These are phyloP conservation scores for Evernia prunastri DNA, from an alignment of 495 filamentous ascomycete species.

Conservation along the genomic window DNA sequence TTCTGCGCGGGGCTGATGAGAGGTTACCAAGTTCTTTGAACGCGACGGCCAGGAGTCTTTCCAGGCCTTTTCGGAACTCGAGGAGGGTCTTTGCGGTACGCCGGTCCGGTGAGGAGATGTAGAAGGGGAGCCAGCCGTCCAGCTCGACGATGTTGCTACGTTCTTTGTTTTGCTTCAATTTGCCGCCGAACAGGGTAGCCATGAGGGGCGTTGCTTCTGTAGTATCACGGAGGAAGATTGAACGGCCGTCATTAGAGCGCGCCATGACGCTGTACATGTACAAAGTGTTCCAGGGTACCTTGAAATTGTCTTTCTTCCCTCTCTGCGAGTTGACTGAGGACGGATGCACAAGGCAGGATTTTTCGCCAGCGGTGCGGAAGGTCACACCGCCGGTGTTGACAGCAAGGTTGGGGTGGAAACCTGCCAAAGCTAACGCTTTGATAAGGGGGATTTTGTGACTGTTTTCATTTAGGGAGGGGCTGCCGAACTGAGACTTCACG, in stretches of 20 bases:
- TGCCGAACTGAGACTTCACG: conserved; percentile 36
- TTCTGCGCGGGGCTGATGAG: neutral
- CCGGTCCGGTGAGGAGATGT: conserved; percentile 24
- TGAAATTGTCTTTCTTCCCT: conserved; percentile 13
- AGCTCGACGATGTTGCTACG: conserved; percentile 35
- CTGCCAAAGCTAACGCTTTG: conserved; percentile 44
- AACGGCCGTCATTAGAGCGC: conserved; percentile 38
- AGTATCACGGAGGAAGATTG: conserved; percentile 40
- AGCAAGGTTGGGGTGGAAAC: conserved; percentile 46
- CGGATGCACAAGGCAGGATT: conserved; percentile 40
- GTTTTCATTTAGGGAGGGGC: conserved; percentile 44
- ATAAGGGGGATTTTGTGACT: conserved; percentile 42
- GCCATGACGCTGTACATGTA: conserved; percentile 36
- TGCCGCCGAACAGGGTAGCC: conserved; percentile 48
- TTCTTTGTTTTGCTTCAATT: conserved; percentile 24
- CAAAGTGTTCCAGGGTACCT: conserved; percentile 26
- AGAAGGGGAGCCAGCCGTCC: conserved; percentile 46
- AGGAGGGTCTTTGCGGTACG: conserved; percentile 36
- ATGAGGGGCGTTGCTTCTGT: conserved; percentile 41
- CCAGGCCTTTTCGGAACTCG: conserved; percentile 42
- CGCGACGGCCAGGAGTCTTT: conserved; percentile 23
- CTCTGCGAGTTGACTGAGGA: conserved; percentile 36
- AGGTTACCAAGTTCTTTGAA: conserved; percentile 24
- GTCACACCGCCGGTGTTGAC: conserved; percentile 30
- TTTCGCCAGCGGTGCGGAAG: conserved; percentile 38